Base-by-base conservation (phyloP, 768 basidiomycete genomes). In the Amanita jacksonii region DNA sequence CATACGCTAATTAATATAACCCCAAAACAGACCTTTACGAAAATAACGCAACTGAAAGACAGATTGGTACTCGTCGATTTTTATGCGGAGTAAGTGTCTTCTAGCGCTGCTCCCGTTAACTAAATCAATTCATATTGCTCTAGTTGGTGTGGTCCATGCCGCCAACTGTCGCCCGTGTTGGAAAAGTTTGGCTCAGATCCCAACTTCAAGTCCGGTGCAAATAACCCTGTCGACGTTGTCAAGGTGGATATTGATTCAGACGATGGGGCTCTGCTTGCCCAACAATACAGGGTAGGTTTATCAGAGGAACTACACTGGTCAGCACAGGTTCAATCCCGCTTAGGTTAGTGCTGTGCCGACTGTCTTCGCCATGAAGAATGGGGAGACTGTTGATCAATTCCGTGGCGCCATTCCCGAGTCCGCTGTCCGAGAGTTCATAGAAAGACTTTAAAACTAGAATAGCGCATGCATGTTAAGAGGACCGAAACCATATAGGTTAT, bases 131-230 rank as follows among this genome's bases (percentile, higher is more conserved):
- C 20, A 25, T 32, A 37, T 45, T 30, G 43, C 38, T 45, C 24
- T 42, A 88, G 86, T 48, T 89, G 86, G 87, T 89, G 86, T 51
- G 64, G 70, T 5, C 86, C 86, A 30, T 90, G 86, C 65, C 80
- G 73, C 51, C 61, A 69, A 57, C 70, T 90, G 31, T 79, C 83
- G 1, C 87, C 87, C 19, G 60, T 84, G 42, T 64, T 90, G 18
- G 67, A 83, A 53, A 72, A 69, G 45, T 53, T 83, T n/a, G 70
- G 79, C 8, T 54, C 52, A 13, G 70, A 76, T 46, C 52, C 67
- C 19, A 52, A 57, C 18, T 43, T 61, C 31, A 62, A 59, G 37
- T 72, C 80, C 3, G 76, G 73, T 8, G 27, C 19, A 8, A 71
- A 70, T 4, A 81, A 64, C 37, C 65, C 76, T 1, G 57, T 86